phyloP scores from a whole-genome alignment of 148 eudicot species.

The Diospyros kaki region DNA sequence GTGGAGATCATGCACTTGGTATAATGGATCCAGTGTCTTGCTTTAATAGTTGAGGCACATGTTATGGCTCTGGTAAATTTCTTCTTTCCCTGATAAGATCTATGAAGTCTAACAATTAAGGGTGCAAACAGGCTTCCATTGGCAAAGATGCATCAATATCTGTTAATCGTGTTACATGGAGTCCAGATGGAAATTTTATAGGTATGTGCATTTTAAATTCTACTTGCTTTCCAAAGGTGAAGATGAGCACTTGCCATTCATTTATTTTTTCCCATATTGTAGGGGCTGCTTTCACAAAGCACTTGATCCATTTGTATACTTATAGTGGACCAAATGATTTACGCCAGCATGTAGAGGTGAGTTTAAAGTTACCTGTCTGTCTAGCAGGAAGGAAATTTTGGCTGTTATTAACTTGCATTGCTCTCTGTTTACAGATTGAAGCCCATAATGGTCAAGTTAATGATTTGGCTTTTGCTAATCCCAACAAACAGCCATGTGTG shows the following conservation, averaged over 20 bases:
- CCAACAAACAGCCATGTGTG: slow-evolving; percentile 74
- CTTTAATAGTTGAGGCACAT: slow-evolving; percentile 4
- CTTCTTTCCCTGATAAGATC: not conserved
- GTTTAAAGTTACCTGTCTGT: slow-evolving; percentile 14
- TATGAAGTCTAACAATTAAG: slow-evolving; percentile 15
- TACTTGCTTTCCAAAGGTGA: slow-evolving; percentile 1
- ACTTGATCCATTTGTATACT: slow-evolving; percentile 72
- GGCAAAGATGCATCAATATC: slow-evolving; percentile 52
- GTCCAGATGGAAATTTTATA: slow-evolving; percentile 72
- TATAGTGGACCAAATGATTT: slow-evolving; percentile 66
- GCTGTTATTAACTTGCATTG: slow-evolving; percentile 1
- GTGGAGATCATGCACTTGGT: not conserved
- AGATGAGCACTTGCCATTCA: not conserved
- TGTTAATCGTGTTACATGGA: slow-evolving; percentile 80
- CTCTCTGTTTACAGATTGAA: slow-evolving; percentile 52
- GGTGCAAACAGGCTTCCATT: slow-evolving; percentile 49
- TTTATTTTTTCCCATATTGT: slow-evolving; percentile 19
- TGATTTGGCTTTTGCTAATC: slow-evolving; percentile 88
- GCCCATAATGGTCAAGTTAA: slow-evolving; percentile 88
- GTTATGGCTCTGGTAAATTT: not conserved
- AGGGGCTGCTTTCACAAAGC: slow-evolving; percentile 93
- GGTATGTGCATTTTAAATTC: slow-evolving; percentile 38
- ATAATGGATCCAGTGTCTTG: not conserved
- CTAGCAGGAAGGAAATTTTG: not conserved
- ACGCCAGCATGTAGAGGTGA: slow-evolving; percentile 77